phyloP scores from a whole-genome alignment of 2,329 filamentous ascomycete species.

The Fusarium zealandicum region DNA sequence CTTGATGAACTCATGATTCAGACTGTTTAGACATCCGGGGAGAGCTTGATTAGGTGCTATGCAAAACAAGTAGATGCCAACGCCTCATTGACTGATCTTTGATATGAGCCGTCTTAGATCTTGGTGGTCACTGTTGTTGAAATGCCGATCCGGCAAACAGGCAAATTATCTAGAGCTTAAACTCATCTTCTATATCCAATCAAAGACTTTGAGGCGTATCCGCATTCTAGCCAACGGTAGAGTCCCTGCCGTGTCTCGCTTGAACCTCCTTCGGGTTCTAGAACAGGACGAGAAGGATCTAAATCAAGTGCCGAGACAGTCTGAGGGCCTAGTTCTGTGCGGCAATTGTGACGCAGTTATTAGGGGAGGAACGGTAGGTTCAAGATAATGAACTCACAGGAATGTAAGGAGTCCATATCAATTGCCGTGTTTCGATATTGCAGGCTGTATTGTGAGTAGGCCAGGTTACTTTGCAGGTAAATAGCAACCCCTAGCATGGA shows the following conservation, averaged over 20 bases:
- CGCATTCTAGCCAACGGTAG: not conserved
- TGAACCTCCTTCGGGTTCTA: not conserved
- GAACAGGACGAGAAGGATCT: not conserved
- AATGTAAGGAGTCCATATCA: no score
- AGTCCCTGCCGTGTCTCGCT: not conserved
- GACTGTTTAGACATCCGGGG: not conserved
- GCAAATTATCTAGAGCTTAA: no score
- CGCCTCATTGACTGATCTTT: not conserved
- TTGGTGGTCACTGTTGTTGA: not conserved
- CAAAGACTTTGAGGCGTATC: not conserved
- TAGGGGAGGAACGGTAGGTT: not conserved
- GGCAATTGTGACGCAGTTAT: not conserved
- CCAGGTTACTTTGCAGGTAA: no score
- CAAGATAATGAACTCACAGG: no score
- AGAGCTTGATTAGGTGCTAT: no score
- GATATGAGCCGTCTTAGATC: not conserved
- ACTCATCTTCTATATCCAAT: not conserved
- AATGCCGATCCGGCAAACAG: not conserved
- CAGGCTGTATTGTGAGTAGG: no score
- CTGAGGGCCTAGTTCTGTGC: not conserved
- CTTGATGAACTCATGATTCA: not conserved
- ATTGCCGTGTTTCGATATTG: no score
- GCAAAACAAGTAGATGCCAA: not conserved
- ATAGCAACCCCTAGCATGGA: no score
- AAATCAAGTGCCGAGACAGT: no score